A percentile compares a stretch with the other conserved stretches of the same genome.
phyloP scores from a whole-genome alignment of 768 basidiomycete species.

The Imleria badia region DNA sequence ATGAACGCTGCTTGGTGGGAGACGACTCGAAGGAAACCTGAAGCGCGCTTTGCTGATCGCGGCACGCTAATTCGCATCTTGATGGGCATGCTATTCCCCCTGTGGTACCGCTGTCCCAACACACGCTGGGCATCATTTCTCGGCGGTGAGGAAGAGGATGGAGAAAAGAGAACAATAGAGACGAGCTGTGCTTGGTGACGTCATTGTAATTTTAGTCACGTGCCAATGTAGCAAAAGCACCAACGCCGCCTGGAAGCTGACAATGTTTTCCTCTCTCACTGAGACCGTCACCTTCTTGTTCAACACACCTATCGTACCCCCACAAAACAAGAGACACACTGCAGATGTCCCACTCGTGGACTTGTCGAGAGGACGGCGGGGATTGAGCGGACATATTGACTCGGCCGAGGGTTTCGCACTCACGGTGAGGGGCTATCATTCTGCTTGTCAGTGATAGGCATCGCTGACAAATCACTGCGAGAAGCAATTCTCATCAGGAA shows the following conservation, averaged over 20 bases:
- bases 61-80: background rate
- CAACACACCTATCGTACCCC: conserved; percentile 24
- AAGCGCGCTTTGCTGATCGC: background rate
- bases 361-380: conserved; percentile 6
- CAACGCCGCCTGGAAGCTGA: background rate
- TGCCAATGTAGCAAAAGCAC: background rate
- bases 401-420: conserved; percentile 4
- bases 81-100: background rate
- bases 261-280: conserved; percentile 13
- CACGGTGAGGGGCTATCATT: conserved; percentile 12
- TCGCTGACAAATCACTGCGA: background rate
- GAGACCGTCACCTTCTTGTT: conserved; percentile 18
- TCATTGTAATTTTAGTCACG: conserved; percentile 14
- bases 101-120: background rate
- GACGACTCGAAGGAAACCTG: background rate
- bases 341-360: conserved; percentile 21
- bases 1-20: background rate
- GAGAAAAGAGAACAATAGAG: background rate
- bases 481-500: conserved; percentile 7
- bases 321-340: background rate
- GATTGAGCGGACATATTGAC: background rate
- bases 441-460: background rate
- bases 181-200: background rate
- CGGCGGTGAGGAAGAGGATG: background rate
- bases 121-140: no score